These are phyloP conservation scores for Amphirosellinia nigrospora DNA, from an alignment of 495 filamentous ascomycete species.

Conservation along the genomic window DNA sequence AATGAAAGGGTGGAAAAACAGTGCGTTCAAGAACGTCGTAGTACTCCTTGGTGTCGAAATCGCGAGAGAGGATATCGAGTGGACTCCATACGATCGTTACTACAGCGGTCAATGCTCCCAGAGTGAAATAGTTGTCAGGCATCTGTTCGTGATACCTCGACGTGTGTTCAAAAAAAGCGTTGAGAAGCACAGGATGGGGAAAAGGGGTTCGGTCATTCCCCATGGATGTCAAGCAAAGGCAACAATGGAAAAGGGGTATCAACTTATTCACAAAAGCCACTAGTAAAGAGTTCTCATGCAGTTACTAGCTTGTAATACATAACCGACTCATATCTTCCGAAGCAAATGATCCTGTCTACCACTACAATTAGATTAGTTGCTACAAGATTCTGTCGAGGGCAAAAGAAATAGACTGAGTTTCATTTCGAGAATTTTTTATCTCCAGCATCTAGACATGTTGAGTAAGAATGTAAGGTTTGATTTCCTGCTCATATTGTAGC, in stretches of 20 bases:
- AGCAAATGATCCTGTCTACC: not conserved
- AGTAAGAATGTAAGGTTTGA: not conserved
- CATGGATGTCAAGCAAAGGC: not conserved
- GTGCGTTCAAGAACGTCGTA: not conserved
- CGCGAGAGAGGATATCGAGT: not conserved
- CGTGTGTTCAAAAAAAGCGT: not conserved
- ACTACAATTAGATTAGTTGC: not conserved
- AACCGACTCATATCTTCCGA: not conserved
- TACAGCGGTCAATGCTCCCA: not conserved
- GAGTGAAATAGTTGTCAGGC: not conserved
- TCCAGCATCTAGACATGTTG: not conserved
- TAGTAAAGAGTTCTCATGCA: not conserved
- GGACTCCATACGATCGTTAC: not conserved
- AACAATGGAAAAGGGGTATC: not conserved
- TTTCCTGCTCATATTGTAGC: not conserved
- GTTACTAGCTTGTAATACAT: not conserved
- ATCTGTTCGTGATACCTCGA: not conserved
- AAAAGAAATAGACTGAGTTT: not conserved
- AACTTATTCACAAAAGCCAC: not conserved
- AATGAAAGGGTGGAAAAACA: slow-evolving; percentile 8
- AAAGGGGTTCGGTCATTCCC: not conserved
- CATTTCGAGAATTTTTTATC: not conserved
- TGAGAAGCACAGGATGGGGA: not conserved
- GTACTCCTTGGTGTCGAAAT: slow-evolving; percentile 2
- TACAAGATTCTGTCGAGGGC: not conserved